A percentile compares a stretch with the other conserved stretches of the same genome.
Conservation (phyloP, 2,329 filamentous ascomycete species). For the Epichloe gansuensis region DNA sequence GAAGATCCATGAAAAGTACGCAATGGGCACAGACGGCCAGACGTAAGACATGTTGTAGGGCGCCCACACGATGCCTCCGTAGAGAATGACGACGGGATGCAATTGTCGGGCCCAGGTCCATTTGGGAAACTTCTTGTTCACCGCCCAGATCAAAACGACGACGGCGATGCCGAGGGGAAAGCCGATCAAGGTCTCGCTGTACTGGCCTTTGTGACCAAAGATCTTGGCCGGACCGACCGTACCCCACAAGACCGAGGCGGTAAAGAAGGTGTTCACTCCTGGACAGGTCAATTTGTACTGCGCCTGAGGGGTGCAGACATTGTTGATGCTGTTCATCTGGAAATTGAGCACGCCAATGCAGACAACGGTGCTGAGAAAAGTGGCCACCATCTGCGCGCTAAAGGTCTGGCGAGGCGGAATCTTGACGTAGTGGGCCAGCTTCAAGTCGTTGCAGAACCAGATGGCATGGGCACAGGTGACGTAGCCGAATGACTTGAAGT, state of each 20-base stretch:
- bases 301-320: constrained; percentile 36
- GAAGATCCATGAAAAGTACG: constrained; percentile 40
- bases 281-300: constrained; percentile 39
- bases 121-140: constrained; percentile 29
- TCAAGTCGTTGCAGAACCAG: constrained; percentile 35
- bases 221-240: constrained; percentile 39
- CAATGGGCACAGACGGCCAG: constrained; percentile 39
- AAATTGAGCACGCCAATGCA: constrained; percentile 37
- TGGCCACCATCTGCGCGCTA: constrained; percentile 45
- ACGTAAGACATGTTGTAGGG: constrained; percentile 41
- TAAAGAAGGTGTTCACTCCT: constrained; percentile 43
- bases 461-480: constrained; percentile 39
- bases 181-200: constrained; percentile 34
- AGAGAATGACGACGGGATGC: constrained; percentile 36
- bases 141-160: constrained; percentile 28
- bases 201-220: constrained; percentile 35
- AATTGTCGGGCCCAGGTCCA: constrained; percentile 31
- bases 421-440: constrained; percentile 45
- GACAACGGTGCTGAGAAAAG: constrained; percentile 39
- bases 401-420: constrained; percentile 50
- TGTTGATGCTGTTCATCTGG: constrained; percentile 35
- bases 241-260: constrained; percentile 42
- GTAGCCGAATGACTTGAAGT: constrained; percentile 41
- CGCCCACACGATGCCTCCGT: constrained; percentile 33
- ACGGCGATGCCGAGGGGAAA: constrained; percentile 37